These are phyloP conservation scores for Diaporthe sp. DNA, from an alignment of 2,329 filamentous ascomycete species.

Conservation along the genomic window DNA sequence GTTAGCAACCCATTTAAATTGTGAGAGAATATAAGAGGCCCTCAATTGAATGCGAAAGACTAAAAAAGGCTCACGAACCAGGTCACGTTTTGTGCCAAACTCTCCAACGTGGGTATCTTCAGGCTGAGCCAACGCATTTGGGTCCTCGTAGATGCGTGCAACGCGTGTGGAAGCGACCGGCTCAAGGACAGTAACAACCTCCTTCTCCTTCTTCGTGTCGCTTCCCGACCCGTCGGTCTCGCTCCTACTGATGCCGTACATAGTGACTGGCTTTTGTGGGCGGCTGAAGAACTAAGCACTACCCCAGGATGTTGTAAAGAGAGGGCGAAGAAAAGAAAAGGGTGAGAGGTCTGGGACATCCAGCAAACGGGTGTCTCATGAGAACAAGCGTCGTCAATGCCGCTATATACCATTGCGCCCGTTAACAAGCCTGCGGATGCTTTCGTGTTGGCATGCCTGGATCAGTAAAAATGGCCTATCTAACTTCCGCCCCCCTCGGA, in stretches of 20 bases:
- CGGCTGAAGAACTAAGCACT: constrained; percentile 1
- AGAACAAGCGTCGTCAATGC: not conserved
- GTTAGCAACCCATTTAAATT: not conserved
- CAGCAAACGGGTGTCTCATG: not conserved
- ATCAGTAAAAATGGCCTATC: constrained; percentile 22
- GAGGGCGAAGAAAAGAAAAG: not conserved
- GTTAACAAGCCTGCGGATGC: not conserved
- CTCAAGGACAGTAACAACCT: constrained; percentile 5
- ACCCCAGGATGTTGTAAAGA: not conserved
- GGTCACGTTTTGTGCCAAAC: constrained; percentile 35
- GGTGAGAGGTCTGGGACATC: not conserved
- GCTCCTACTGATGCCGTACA: constrained; percentile 29
- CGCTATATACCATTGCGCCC: constrained; percentile 6
- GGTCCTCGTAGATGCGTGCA: constrained; percentile 29
- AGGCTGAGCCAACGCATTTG: constrained; percentile 22
- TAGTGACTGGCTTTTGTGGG: constrained; percentile 17
- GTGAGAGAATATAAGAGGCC: not conserved
- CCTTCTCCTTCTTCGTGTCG: constrained; percentile 33
- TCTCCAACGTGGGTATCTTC: constrained; percentile 32
- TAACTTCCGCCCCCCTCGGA: not conserved
- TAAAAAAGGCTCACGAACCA: not conserved
- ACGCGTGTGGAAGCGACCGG: constrained; percentile 18
- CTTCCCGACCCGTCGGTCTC: constrained; percentile 21
- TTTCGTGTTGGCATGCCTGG: constrained; percentile 9
- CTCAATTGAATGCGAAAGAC: not conserved